Percentiles rank a stretch among this genome's conserved stretches.
phyloP scores from a whole-genome alignment of 768 basidiomycete species.

The Leccinum obscurum region DNA sequence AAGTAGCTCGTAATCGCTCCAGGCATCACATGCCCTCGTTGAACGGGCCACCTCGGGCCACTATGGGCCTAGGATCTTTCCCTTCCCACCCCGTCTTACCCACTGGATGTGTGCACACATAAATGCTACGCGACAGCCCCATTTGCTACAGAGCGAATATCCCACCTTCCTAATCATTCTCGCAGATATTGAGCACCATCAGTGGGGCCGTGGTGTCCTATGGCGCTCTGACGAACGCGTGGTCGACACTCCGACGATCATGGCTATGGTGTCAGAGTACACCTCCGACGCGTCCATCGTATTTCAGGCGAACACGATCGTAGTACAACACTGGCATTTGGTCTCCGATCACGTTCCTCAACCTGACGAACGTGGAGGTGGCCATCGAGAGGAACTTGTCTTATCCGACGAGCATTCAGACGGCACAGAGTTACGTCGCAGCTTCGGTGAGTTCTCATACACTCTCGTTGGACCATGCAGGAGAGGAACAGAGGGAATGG shows the following conservation, averaged over 20 bases:
- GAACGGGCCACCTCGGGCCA: not conserved
- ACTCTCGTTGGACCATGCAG: too few species aligned
- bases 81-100: not conserved
- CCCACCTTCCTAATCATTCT: not conserved
- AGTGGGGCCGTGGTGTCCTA: slow-evolving; percentile 13
- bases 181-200: not conserved
- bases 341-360: slow-evolving; percentile 57
- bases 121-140: not conserved
- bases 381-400: slow-evolving; percentile 57
- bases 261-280: slow-evolving; percentile 42
- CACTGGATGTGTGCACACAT: not conserved
- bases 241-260: slow-evolving; percentile 51
- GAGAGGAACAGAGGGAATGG: too few species aligned
- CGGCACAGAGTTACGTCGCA: slow-evolving; percentile 49
- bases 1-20: too few species aligned
- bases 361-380: slow-evolving; percentile 56
- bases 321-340: slow-evolving; percentile 51
- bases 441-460: slow-evolving; percentile 37
- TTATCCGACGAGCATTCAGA: slow-evolving; percentile 51
- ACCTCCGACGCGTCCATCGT: slow-evolving; percentile 50
- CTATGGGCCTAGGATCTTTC: not conserved
- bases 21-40: not conserved
- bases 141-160: not conserved
- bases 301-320: slow-evolving; percentile 51
- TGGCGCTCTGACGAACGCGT: slow-evolving; percentile 33